Conservation (phyloP, 306 rosid genomes). For the Castanospermum australe region DNA sequence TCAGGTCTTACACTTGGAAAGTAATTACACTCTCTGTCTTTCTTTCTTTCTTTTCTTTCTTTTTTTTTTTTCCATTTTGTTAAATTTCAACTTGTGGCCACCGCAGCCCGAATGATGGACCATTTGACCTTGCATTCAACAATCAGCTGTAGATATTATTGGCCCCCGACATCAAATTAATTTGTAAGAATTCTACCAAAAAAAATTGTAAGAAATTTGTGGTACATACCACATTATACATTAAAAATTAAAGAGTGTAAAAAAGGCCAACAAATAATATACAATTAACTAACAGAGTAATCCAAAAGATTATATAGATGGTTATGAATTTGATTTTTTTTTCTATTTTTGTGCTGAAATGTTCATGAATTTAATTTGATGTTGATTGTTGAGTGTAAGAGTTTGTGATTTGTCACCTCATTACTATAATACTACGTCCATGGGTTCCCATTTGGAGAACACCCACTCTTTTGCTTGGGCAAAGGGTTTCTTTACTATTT, state of each 20-base stretch:
- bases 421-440: not conserved
- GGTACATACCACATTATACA: no score
- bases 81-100: not conserved
- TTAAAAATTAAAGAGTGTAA: no score
- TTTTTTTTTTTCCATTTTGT: constrained; percentile 5
- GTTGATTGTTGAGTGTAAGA: not conserved
- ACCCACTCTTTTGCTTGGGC: not conserved
- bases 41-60: not conserved
- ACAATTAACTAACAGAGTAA: not conserved
- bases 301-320: not conserved
- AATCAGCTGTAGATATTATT: not conserved
- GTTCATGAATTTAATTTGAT: not conserved
- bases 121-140: constrained; percentile 14
- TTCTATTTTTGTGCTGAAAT: not conserved
- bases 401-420: not conserved
- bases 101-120: not conserved
- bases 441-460: not conserved
- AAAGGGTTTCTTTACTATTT: no score
- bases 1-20: not conserved
- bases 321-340: not conserved
- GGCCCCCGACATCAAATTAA: no score
- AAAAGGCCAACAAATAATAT: not conserved
- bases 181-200: no score
- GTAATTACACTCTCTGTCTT: not conserved
- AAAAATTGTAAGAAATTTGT: no score